A percentile compares a stretch with the other conserved stretches of the same genome.
Evolutionary conservation across 306 rosid genomes (phyloP).

Genomic region (Cucumis hystrix): DNA sequence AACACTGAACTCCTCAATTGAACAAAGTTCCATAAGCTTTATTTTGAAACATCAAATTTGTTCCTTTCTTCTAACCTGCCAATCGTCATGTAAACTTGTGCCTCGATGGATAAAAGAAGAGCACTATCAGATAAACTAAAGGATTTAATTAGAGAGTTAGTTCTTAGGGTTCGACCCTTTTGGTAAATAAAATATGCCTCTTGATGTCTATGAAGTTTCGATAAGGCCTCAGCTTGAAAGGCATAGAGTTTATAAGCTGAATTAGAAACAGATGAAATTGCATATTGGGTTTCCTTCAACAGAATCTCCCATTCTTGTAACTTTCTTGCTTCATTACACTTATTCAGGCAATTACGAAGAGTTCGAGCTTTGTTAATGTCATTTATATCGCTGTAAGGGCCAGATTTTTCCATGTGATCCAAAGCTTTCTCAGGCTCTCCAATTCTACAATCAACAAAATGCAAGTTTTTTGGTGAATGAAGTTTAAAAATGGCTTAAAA

Average conservation of each 20-base stretch:
- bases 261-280: conserved; percentile 56
- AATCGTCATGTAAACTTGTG: conserved; percentile 54
- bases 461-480: background rate
- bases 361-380: conserved; percentile 36
- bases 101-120: conserved; percentile 42
- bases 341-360: conserved; percentile 45
- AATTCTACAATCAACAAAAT: conserved; percentile 28
- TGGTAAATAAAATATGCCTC: conserved; percentile 59
- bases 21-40: background rate
- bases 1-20: background rate
- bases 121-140: conserved; percentile 43
- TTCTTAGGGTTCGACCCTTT: conserved; percentile 43
- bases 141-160: conserved; percentile 32
- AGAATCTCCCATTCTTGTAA: conserved; percentile 48
- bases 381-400: conserved; percentile 19
- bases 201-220: conserved; percentile 56
- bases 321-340: conserved; percentile 48
- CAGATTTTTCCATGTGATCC: conserved; percentile 36
- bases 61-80: conserved; percentile 53
- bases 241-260: conserved; percentile 76
- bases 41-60: background rate
- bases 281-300: conserved; percentile 51
- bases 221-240: conserved; percentile 72
- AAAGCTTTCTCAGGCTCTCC: conserved; percentile 76
- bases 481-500: background rate